Base-by-base conservation (phyloP, 345 rosid genomes). In the Eucalyptus grandis region DNA sequence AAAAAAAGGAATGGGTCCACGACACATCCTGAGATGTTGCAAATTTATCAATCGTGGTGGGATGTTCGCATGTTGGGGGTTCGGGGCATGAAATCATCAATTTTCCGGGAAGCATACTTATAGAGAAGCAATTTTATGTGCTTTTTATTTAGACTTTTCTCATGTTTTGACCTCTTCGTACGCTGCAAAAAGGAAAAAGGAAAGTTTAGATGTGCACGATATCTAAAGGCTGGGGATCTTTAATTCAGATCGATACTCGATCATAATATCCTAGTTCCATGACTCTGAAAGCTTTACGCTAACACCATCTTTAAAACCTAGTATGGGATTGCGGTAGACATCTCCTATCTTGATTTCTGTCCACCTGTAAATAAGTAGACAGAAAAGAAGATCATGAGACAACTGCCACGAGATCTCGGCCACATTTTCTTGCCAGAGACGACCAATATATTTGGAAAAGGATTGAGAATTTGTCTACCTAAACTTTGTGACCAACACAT, bases 401-500 rank as follows among this genome's bases (percentile, higher is more conserved):
- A 80, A 80, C 11, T 80, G 21, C 22, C 85, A 34, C 16, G 21
- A 80, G 40, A 34, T 16, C 21, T 34, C 46, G 89, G 31, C 53
- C 49, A 86, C 53, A 34, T 65, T 77, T 60, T 40, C 43, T 46
- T 26, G 65, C n/a, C 65, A 11, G 65, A 58, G n/a, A 58, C n/a
- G 3, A 88, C 10, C 46, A 5, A 49, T 60, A 13, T 5, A 40
- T 86, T 67, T 8, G 9, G 27, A 6, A 44, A 8, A 51, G 5
- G 54, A 21, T 27, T 21, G 50, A 31, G 82, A 50, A 80, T n/a
- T 27, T 31, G 43, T 7, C 49, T 87, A 91, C 93, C 89, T 87
- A 37, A 90, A 86, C 46, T 91, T 89, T 69, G 91, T 89, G 86
- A 91, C 91, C 49, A 90, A 46, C 89, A 90, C 67, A 47, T 90